Evolutionary conservation across 495 filamentous ascomycete species (phyloP), one percentile per base, ranked within the genome.

Genomic region (Penicillium riverlandense): DNA sequence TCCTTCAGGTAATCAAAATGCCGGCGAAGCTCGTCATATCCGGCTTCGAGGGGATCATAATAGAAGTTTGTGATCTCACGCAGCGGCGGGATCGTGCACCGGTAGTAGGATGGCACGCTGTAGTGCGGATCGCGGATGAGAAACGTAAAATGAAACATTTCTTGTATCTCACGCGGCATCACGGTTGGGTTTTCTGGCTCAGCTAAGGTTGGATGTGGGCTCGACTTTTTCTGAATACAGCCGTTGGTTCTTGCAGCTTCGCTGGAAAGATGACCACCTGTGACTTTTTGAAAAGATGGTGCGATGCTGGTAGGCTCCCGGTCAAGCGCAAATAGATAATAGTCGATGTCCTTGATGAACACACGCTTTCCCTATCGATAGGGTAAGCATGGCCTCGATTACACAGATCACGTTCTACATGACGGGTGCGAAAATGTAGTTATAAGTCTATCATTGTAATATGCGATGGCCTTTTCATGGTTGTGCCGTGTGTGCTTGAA

Each of bases 301-400:
- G 88, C 87, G 43, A 92, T 81, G 30, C 64, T 72, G 34, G 85
- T 77, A n/a, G 75, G 70, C 43, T 82, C 71, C n/a, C 70, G 67
- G 49, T 82, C 59, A 2, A 88, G 90, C 6, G 91, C 88, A 44
- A 91, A 66, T 33, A 95, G 69, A 60, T 96, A 96, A 62, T 96
- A 80, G 33, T 84, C 78, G 57, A 98, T 98, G 63, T 97, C 92
- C 63, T 98, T 98, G 77, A 98, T 92, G 72, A 97, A 95, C 52
- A 95, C 64, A 44, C 92, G 84, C 68, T 95, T 96, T 52, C 67
- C 58, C 54, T 67, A 45, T 36, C 44, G 44, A 15, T 22, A 54
- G 44, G 62, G 63, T 75, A 68, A 74, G 69, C 62, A 52, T 58
- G 45, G 37, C 35, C 38, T 43, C 38, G 35, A 35, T 11, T 22